Evolutionary conservation across 257 asterid species (phyloP).

Genomic region (Gentiana dahurica): DNA sequence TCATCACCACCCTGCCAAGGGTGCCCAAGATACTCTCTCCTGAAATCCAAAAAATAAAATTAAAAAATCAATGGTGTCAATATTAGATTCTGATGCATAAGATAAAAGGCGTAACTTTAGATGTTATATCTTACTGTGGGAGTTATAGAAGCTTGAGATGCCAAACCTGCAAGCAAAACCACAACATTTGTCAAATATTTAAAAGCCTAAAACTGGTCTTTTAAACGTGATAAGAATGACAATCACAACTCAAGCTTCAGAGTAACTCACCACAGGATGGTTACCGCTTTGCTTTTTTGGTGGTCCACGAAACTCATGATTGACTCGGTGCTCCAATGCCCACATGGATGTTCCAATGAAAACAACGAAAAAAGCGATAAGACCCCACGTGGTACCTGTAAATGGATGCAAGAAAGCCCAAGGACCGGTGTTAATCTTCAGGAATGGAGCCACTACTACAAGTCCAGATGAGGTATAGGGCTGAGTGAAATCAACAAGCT

Average conservation of each 20-base stretch:
- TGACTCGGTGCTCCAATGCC: slow-evolving; percentile 57
- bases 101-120: too few species aligned
- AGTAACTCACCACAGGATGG: slow-evolving; percentile 48
- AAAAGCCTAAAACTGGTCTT: too few species aligned
- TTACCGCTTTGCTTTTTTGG: slow-evolving; percentile 43
- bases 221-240: too few species aligned
- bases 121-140: too few species aligned
- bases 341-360: slow-evolving; percentile 49
- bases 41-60: slow-evolving; percentile 8
- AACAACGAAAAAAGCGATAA: slow-evolving; percentile 39
- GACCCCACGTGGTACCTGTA: slow-evolving; percentile 44
- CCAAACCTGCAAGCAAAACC: too few species aligned
- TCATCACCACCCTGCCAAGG: slow-evolving; percentile 47
- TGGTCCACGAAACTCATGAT: slow-evolving; percentile 71
- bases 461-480: slow-evolving; percentile 60
- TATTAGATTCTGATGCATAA: too few species aligned
- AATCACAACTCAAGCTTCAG: not conserved
- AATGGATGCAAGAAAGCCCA: slow-evolving; percentile 65
- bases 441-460: slow-evolving; percentile 42
- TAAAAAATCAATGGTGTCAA: not conserved
- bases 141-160: too few species aligned
- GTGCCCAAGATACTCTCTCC: slow-evolving; percentile 52
- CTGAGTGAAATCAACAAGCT: slow-evolving; percentile 51
- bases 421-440: slow-evolving; percentile 37
- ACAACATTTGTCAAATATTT: too few species aligned